Base-by-base conservation (phyloP, 2,329 filamentous ascomycete genomes). In the Sclerotiophoma versabilis region DNA sequence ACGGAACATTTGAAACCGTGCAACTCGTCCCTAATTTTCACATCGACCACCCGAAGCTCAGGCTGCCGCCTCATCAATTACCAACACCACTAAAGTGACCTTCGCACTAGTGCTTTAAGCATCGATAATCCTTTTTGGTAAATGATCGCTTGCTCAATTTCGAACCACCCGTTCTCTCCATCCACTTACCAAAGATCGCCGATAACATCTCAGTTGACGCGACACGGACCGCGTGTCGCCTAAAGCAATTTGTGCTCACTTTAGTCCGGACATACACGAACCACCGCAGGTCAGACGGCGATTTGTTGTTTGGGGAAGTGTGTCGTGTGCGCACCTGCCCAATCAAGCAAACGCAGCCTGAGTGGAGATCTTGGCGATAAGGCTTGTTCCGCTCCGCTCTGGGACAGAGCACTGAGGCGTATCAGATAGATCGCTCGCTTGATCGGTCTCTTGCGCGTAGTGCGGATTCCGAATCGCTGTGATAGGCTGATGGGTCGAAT, bases 281-380 rank as follows among this genome's bases (percentile, higher is more conserved):
- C 36, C 23, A 5, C 36, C 11, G 14, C 34, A 32, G 10, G 23
- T 41, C n/a, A 12, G 2, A 25, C 44, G 19, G 26, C 36, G 20
- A 11, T 15, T 23, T 23, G 27, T 15, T 32, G 11, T n/a, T 9
- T 9, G 4, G 20, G 22, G 26, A 33, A 33, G 11, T 17, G 10
- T 26, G 45, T 49, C 45, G 45, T 26, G 27, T 49, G 26, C 36
- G 9, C 29, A 49, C 45, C 22, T 49, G 27, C 36, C 36, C 20
- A 8, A 41, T 32, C 10, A 26, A 49, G 36, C 22, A 10, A 26
- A 17, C 7, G 15, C n/a, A 17, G 15, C 15, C 4, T 5, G 4
- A 22, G 19, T 6, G 15, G 10, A 26, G n/a, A 23, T 4, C 32
- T 36, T 46, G 30, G 43, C 30, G 12, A 11, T 9, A 27, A 20